Evolutionary conservation across 306 rosid genomes (phyloP).

Genomic region (Biancaea sappan): DNA sequence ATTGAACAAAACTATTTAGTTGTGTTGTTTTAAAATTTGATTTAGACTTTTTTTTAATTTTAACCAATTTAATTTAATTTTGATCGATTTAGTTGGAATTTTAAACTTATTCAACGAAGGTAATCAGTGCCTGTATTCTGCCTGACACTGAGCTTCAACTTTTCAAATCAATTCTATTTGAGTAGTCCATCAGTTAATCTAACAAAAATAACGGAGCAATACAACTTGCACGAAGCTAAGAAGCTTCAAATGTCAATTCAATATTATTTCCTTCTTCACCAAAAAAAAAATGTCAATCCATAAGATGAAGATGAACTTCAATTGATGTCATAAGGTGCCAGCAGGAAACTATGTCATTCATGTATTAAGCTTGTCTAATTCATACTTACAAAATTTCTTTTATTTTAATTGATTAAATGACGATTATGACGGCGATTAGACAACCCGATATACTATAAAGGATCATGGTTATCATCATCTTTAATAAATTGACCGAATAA

Average conservation of each 20-base stretch:
- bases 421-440: not conserved
- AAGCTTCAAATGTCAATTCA: not conserved
- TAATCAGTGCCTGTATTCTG: not conserved
- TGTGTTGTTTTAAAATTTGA: too few species aligned
- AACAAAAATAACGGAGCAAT: not conserved
- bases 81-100: too few species aligned
- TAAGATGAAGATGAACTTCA: not conserved
- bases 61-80: too few species aligned
- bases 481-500: conserved; percentile 26
- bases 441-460: conserved; percentile 6
- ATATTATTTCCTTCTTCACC: too few species aligned
- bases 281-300: too few species aligned
- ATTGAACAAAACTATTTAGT: too few species aligned
- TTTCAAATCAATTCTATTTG: not conserved
- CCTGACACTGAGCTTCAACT: not conserved
- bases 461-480: conserved; percentile 4
- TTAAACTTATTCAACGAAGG: too few species aligned
- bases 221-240: not conserved
- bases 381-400: not conserved
- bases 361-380: not conserved
- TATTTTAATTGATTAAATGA: not conserved
- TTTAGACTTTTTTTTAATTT: too few species aligned
- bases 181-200: not conserved
- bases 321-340: not conserved
- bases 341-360: too few species aligned